Evolutionary conservation across 1,284 basidiomycete genomes (phyloP).

Genomic region (Anthracocystis walkeri): DNA sequence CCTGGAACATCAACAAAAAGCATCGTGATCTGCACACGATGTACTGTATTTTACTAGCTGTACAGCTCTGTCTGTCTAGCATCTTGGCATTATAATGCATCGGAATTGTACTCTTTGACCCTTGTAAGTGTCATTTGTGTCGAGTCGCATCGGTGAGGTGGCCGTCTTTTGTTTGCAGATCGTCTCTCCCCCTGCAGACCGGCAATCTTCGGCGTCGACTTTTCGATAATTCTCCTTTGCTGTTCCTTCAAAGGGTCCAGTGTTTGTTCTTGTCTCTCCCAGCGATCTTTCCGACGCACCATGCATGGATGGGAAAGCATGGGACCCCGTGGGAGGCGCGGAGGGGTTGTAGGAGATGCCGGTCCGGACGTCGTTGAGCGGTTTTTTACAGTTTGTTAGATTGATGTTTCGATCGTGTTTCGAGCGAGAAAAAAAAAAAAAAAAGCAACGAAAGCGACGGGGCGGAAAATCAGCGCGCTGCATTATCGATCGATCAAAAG

Average conservation of each 20-base stretch:
- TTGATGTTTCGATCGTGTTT: not conserved
- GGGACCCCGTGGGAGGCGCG: constrained; percentile 8
- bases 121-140: not conserved
- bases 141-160: too few relatives aligned
- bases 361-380: not conserved
- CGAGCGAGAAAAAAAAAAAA: not conserved
- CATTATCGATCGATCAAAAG: constrained; percentile 22
- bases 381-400: constrained; percentile 9
- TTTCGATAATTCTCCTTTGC: not conserved
- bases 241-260: not conserved
- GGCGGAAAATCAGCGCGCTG: not conserved
- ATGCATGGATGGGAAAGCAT: too few relatives aligned
- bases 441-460: not conserved
- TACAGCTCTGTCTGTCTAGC: not conserved
- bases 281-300: not conserved
- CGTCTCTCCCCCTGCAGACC: not conserved
- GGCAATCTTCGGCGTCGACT: constrained; percentile 3
- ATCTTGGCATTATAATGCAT: not conserved
- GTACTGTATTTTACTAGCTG: constrained; percentile 8
- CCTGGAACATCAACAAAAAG: constrained; percentile 2
- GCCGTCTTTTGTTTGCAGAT: too few relatives aligned
- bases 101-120: not conserved
- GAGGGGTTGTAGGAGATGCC: too few relatives aligned
- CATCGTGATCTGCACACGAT: constrained; percentile 8
- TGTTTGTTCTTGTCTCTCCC: too few relatives aligned